Conservation (phyloP, 306 rosid genomes). For the Quercus agrifolia region DNA sequence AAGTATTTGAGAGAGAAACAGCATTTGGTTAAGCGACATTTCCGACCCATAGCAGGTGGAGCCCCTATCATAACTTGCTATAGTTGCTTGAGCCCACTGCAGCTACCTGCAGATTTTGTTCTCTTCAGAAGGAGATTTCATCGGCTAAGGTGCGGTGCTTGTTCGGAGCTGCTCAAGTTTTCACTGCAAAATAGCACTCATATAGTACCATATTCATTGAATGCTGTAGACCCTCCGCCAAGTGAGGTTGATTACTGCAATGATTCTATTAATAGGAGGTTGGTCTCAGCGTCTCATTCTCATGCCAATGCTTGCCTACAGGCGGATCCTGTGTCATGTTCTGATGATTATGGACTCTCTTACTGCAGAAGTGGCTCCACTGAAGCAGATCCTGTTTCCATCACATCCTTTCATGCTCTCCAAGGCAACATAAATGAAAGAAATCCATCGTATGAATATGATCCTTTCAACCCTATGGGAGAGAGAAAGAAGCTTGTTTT, state of each 20-base stretch:
- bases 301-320: conserved; percentile 30
- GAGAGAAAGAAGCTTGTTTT: conserved; percentile 32
- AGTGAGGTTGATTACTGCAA: conserved; percentile 32
- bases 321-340: conserved; percentile 51
- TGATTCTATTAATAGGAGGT: conserved; percentile 23
- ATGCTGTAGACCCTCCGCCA: conserved; percentile 40
- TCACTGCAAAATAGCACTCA: conserved; percentile 53
- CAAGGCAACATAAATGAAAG: conserved; percentile 24
- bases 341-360: conserved; percentile 53
- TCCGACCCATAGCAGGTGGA: conserved; percentile 78
- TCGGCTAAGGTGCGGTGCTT: conserved; percentile 71
- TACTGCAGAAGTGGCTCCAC: conserved; percentile 55
- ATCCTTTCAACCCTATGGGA: conserved; percentile 19
- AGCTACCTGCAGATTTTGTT: conserved; percentile 78
- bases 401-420: conserved; percentile 27
- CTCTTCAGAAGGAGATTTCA: conserved; percentile 53
- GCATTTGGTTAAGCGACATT: conserved; percentile 52
- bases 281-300: conserved; percentile 38
- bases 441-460: conserved; percentile 19
- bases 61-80: conserved; percentile 81
- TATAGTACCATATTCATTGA: conserved; percentile 41
- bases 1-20: conserved; percentile 45
- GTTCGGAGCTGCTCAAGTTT: conserved; percentile 75
- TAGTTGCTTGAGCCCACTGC: conserved; percentile 60
- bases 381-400: conserved; percentile 43